Conservation (phyloP, 139 green algal genomes). For the Coccomyxa sp. region DNA sequence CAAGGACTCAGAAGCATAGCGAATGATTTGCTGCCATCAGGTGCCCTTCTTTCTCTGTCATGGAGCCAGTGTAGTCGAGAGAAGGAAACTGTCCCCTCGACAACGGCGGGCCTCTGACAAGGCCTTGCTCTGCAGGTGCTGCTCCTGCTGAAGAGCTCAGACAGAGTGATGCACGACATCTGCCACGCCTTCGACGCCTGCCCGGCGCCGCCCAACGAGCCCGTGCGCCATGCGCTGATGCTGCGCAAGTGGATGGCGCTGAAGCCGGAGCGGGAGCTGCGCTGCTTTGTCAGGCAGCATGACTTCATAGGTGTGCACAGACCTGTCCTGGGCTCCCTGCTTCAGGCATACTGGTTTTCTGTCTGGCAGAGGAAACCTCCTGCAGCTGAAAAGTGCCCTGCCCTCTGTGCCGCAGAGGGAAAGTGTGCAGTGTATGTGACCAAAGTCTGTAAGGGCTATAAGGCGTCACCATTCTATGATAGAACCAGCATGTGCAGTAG, state of each 20-base stretch:
- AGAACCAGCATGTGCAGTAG: no score
- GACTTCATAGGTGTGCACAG: constrained; percentile 26
- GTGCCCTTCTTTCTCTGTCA: not conserved
- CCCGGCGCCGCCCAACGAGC: not conserved
- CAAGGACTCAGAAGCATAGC: not conserved
- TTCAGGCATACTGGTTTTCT: not conserved
- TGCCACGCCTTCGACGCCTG: constrained; percentile 23
- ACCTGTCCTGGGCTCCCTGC: not conserved
- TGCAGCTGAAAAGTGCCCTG: no score
- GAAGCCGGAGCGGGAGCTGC: constrained; percentile 82
- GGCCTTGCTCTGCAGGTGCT: constrained; percentile 56
- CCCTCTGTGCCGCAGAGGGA: no score
- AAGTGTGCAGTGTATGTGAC: no score
- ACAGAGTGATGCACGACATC: constrained; percentile 83
- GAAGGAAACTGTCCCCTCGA: not conserved
- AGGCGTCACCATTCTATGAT: no score
- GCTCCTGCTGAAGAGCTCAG: constrained; percentile 88
- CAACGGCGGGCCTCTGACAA: not conserved
- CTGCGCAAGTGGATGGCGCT: constrained; percentile 78
- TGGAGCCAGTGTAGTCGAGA: not conserved
- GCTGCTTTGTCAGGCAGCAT: constrained; percentile 75
- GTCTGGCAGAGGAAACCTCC: not conserved
- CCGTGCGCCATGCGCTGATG: constrained; percentile 45
- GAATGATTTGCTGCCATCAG: not conserved
- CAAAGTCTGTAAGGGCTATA: no score